phyloP scores from a whole-genome alignment of 371 early-diverging fungal species.

The Rhizopus microsporus region DNA sequence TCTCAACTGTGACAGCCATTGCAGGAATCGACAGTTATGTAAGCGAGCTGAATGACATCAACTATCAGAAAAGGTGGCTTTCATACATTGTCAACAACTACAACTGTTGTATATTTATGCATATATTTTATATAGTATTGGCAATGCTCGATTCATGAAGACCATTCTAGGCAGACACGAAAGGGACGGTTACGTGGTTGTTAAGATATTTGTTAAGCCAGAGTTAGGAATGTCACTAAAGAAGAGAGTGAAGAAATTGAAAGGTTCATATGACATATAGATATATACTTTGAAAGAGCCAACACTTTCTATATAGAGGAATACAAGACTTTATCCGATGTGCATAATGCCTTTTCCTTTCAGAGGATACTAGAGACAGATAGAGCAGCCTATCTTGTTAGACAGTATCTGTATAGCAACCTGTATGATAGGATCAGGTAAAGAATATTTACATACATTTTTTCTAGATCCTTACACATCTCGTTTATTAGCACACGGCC shows the following conservation, averaged over 20 bases:
- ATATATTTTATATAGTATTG: constrained; percentile 57
- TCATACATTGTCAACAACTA: not conserved
- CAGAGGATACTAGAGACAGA: constrained; percentile 86
- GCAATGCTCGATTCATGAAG: constrained; percentile 92
- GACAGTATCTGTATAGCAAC: constrained; percentile 86
- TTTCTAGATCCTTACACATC: not conserved
- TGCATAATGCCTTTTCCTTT: constrained; percentile 82
- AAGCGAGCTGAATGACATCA: constrained; percentile 71
- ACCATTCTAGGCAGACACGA: constrained; percentile 78
- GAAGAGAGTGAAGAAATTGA: constrained; percentile 58
- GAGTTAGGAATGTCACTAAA: constrained; percentile 65
- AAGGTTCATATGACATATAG: constrained; percentile 42
- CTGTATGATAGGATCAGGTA: constrained; percentile 94
- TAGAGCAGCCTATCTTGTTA: constrained; percentile 83
- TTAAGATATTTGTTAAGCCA: constrained; percentile 92
- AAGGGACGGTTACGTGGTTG: constrained; percentile 77
- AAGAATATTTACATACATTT: not conserved
- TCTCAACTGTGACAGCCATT: constrained; percentile 66
- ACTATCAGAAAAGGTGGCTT: constrained; percentile 70
- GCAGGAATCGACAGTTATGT: constrained; percentile 72
- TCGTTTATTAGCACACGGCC: constrained; percentile 78
- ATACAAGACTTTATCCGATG: constrained; percentile 60
- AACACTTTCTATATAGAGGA: constrained; percentile 52
- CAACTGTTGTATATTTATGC: constrained; percentile 9
- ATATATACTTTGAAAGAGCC: constrained; percentile 1